Conservation (phyloP, 345 rosid species). For the Rhodomyrtus tomentosa region DNA sequence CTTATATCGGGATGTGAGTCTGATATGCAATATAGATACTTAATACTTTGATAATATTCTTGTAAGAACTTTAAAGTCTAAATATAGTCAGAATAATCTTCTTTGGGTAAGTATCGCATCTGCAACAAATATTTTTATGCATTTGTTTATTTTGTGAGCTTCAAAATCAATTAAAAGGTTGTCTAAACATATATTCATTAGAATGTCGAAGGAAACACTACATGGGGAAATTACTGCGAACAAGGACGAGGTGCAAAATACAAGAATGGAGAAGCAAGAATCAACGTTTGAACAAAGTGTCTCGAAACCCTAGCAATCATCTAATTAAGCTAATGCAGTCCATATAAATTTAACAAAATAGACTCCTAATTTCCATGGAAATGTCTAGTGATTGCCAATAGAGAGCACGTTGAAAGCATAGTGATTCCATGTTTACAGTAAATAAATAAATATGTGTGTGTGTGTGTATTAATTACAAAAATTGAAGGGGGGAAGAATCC, state of each 20-base stretch:
- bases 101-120: no score
- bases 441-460: no score
- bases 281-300: background rate
- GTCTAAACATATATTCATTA: no score
- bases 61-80: no score
- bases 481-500: background rate
- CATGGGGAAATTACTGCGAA: background rate
- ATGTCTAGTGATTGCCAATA: background rate
- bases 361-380: background rate
- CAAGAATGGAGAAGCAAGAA: background rate
- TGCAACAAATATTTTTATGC: no score
- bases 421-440: background rate
- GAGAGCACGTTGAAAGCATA: background rate
- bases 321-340: background rate
- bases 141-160: no score
- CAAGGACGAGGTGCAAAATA: background rate
- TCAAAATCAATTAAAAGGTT: no score
- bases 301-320: background rate
- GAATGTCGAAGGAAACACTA: background rate
- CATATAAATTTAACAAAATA: background rate
- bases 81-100: no score
- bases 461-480: background rate
- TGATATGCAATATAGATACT: no score
- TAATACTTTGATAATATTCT: no score
- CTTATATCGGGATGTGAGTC: no score